phyloP scores from a whole-genome alignment of 768 basidiomycete genomes.

The Coprinopsis strossmayeri region DNA sequence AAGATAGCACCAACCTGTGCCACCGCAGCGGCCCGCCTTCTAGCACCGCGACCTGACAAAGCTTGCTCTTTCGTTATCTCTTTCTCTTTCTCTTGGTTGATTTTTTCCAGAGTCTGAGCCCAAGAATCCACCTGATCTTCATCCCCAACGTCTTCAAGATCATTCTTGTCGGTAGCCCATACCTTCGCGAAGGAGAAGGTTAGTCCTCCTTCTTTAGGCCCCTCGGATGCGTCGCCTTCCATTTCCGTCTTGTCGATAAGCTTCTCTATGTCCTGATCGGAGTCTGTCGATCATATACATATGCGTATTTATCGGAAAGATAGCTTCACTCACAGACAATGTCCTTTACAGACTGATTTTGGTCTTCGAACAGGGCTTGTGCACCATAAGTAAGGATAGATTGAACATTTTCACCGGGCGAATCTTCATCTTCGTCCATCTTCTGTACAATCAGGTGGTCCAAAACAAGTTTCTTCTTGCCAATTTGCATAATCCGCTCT shows the following conservation, averaged over 20 bases:
- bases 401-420: slow-evolving; percentile 69
- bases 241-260: slow-evolving; percentile 82
- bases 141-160: slow-evolving; percentile 62
- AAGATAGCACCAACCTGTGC: slow-evolving; percentile 28
- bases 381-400: slow-evolving; percentile 89
- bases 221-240: slow-evolving; percentile 52
- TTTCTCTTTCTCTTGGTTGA: slow-evolving; percentile 38
- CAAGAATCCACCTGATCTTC: slow-evolving; percentile 72
- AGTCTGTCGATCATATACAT: slow-evolving; percentile 36
- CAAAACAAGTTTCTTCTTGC: slow-evolving; percentile 92
- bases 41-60: slow-evolving; percentile 65
- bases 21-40: slow-evolving; percentile 66
- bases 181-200: slow-evolving; percentile 88
- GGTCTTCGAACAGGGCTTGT: slow-evolving; percentile 72
- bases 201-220: slow-evolving; percentile 42
- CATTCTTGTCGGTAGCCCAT: slow-evolving; percentile 78
- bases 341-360: slow-evolving; percentile 46
- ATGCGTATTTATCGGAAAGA: neutral
- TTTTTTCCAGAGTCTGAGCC: slow-evolving; percentile 61
- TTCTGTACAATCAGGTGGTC: slow-evolving; percentile 96
- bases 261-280: slow-evolving; percentile 76
- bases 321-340: slow-evolving; percentile 50
- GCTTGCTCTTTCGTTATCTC: slow-evolving; percentile 38
- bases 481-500: slow-evolving; percentile 89
- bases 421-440: slow-evolving; percentile 83